Evolutionary conservation across 2,329 filamentous ascomycete species (phyloP).

Genomic region (Apiospora aurea): DNA sequence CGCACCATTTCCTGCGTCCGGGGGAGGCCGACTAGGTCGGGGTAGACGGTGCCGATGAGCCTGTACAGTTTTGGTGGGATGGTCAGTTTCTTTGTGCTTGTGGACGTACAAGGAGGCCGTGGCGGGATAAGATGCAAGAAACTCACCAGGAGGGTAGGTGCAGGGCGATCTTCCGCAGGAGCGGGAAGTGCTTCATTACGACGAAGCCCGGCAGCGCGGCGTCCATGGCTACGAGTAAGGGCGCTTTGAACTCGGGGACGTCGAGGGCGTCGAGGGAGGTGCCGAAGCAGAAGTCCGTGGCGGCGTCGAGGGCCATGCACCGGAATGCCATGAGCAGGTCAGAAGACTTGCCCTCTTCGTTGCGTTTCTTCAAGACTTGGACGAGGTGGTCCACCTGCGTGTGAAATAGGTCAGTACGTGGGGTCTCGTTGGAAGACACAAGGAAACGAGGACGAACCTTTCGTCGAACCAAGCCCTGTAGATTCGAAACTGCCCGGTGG

Average conservation of each 20-base stretch:
- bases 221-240: slow-evolving; percentile 21
- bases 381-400: slow-evolving; percentile 17
- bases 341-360: slow-evolving; percentile 21
- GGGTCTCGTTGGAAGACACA: neutral
- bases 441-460: neutral
- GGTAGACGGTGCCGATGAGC: neutral
- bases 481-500: slow-evolving; percentile 3
- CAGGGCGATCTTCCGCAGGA: neutral
- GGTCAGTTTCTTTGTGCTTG: too few species aligned
- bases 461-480: slow-evolving; percentile 8
- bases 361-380: slow-evolving; percentile 5
- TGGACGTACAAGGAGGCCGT: too few species aligned
- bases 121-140: too few species aligned
- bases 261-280: slow-evolving; percentile 17
- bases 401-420: neutral
- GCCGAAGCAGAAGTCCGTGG: slow-evolving; percentile 23
- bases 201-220: slow-evolving; percentile 16
- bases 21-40: slow-evolving; percentile 10
- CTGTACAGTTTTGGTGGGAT: neutral
- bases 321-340: slow-evolving; percentile 22
- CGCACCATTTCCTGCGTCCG: slow-evolving; percentile 18
- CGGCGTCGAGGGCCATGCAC: slow-evolving; percentile 21
- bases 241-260: slow-evolving; percentile 15
- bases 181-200: slow-evolving; percentile 24
- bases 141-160: slow-evolving; percentile 17